A percentile compares a stretch with the other conserved stretches of the same genome.
These are phyloP conservation scores for Drechslerella stenobrocha DNA, from an alignment of 2,329 filamentous ascomycete genomes.

Conservation along the genomic window DNA sequence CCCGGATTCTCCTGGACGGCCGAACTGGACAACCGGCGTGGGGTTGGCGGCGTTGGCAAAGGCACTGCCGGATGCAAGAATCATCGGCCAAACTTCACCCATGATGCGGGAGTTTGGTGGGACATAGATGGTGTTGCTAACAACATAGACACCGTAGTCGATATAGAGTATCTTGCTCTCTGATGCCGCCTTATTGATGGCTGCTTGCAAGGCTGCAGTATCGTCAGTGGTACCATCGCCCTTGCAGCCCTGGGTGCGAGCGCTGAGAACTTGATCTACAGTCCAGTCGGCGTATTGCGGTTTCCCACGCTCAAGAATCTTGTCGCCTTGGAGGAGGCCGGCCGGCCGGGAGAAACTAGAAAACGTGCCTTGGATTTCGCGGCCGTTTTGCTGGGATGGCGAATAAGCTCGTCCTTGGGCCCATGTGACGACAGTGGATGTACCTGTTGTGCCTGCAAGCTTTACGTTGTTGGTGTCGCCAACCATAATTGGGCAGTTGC, in stretches of 20 bases:
- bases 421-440: slow-evolving; percentile 19
- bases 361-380: slow-evolving; percentile 16
- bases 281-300: slow-evolving; percentile 77
- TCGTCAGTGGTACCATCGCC: slow-evolving; percentile 88
- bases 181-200: slow-evolving; percentile 67
- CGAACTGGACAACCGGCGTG: slow-evolving; percentile 61
- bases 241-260: slow-evolving; percentile 66
- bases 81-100: slow-evolving; percentile 63
- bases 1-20: slow-evolving; percentile 60
- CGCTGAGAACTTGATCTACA: slow-evolving; percentile 58
- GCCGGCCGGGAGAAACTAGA: slow-evolving; percentile 18
- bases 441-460: slow-evolving; percentile 23
- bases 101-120: slow-evolving; percentile 61
- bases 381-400: neutral
- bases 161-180: slow-evolving; percentile 58
- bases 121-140: slow-evolving; percentile 59
- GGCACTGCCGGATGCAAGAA: slow-evolving; percentile 59
- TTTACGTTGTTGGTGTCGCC: slow-evolving; percentile 73
- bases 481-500: slow-evolving; percentile 71
- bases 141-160: slow-evolving; percentile 58
- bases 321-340: slow-evolving; percentile 59
- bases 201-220: slow-evolving; percentile 77
- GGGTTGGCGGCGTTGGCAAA: slow-evolving; percentile 59
- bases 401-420: slow-evolving; percentile 28
- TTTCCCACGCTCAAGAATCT: slow-evolving; percentile 79